Percentiles rank a stretch among this genome's conserved stretches.
These are phyloP conservation scores for Penicillium macrosclerotiorum DNA, from an alignment of 495 filamentous ascomycete species.

Conservation along the genomic window DNA sequence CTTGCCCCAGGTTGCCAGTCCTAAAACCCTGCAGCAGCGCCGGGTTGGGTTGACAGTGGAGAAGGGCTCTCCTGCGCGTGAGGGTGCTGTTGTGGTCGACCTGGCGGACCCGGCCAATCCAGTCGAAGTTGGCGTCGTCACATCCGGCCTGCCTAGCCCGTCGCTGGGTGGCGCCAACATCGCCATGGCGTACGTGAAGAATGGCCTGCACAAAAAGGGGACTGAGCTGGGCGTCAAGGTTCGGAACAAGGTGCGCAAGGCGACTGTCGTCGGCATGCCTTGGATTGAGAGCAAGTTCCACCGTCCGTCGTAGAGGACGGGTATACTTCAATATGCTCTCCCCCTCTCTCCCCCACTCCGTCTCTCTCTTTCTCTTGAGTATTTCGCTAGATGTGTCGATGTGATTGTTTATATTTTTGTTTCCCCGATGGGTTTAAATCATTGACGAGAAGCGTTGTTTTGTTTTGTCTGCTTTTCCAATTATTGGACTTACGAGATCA, in stretches of 20 bases:
- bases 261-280: constrained; percentile 86
- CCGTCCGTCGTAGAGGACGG: constrained; percentile 25
- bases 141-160: constrained; percentile 86
- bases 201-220: constrained; percentile 79
- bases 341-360: too few relatives aligned
- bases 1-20: constrained; percentile 62
- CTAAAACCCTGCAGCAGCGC: constrained; percentile 68
- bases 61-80: constrained; percentile 80
- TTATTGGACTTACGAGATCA: not conserved
- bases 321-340: not conserved
- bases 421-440: too few relatives aligned
- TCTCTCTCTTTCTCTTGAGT: not conserved
- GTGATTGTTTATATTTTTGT: too few relatives aligned
- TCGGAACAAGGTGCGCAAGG: constrained; percentile 76
- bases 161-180: constrained; percentile 82
- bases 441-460: too few relatives aligned
- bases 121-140: constrained; percentile 62
- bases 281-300: constrained; percentile 84
- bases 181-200: constrained; percentile 91
- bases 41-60: constrained; percentile 81
- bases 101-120: constrained; percentile 53
- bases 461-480: not conserved
- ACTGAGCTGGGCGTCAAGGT: constrained; percentile 81
- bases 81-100: constrained; percentile 78
- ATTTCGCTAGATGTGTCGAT: not conserved